A percentile compares a stretch with the other conserved stretches of the same genome.
Evolutionary conservation across 352 stramenopile species (phyloP).

Genomic region (Phytophthora melonis): DNA sequence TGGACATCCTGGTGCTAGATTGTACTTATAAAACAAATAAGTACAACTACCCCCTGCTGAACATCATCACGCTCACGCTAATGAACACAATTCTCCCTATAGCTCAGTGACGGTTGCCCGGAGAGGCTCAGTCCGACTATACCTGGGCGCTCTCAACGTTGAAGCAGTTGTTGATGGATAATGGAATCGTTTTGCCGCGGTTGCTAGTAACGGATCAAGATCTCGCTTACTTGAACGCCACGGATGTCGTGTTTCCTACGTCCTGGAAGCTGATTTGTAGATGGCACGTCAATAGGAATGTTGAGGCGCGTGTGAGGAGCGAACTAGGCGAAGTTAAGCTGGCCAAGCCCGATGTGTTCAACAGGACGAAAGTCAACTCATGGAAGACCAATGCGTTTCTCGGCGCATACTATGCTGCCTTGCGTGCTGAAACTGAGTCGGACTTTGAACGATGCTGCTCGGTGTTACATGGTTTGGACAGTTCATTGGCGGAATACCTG

Average conservation of each 20-base stretch:
- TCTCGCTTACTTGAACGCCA: conserved; percentile 8
- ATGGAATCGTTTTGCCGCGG: not conserved
- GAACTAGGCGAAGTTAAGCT: too few species aligned
- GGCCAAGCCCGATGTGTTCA: too few species aligned
- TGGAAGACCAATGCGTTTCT: too few species aligned
- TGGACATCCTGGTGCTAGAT: conserved; percentile 16
- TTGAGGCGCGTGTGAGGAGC: not conserved
- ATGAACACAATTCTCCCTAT: conserved; percentile 20
- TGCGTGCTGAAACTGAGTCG: too few species aligned
- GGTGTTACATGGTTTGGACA: too few species aligned
- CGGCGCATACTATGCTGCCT: too few species aligned
- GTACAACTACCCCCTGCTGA: conserved; percentile 1
- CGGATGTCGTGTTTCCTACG: conserved; percentile 1
- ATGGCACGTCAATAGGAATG: conserved; percentile 3
- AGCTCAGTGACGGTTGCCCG: conserved; percentile 8
- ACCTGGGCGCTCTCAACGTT: not conserved
- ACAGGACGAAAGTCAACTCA: too few species aligned
- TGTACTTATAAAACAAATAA: conserved; percentile 25
- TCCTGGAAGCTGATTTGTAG: conserved; percentile 3
- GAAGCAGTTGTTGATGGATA: not conserved
- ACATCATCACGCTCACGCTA: conserved; percentile 3
- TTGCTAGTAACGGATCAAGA: conserved; percentile 2
- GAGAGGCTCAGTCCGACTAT: conserved; percentile 4
- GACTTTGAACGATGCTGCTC: too few species aligned
- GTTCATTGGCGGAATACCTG: too few species aligned